These are phyloP conservation scores for Kazachstania taianensis DNA, from an alignment of 805 yeast species.

Conservation along the genomic window DNA sequence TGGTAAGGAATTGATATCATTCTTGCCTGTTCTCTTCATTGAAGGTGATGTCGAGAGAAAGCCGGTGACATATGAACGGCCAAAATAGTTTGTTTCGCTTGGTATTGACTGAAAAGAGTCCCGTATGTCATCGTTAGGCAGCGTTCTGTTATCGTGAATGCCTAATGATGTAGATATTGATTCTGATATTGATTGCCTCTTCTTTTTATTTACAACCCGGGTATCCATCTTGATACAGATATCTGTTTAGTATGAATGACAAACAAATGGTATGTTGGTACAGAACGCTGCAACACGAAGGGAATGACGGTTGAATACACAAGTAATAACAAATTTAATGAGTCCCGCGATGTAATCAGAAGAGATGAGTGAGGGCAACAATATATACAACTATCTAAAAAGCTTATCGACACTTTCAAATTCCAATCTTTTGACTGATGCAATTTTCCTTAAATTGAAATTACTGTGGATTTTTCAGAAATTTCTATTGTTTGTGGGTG, in stretches of 20 bases:
- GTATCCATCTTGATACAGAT: too few relatives aligned
- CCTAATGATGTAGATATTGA: conserved; percentile 27
- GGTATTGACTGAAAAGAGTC: neutral
- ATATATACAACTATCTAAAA: too few relatives aligned
- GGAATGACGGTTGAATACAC: neutral
- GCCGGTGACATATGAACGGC: conserved; percentile 25
- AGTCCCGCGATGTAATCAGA: neutral
- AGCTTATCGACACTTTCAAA: too few relatives aligned
- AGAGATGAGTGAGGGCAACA: too few relatives aligned
- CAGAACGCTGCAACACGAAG: neutral
- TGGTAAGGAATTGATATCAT: conserved; percentile 9
- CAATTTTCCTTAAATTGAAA: too few relatives aligned
- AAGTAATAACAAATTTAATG: neutral
- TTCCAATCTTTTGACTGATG: too few relatives aligned
- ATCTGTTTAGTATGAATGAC: neutral
- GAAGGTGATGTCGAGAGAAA: conserved; percentile 17
- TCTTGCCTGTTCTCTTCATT: neutral
- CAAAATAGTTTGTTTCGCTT: conserved; percentile 13
- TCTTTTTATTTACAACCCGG: conserved; percentile 1
- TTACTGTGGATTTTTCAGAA: too few relatives aligned
- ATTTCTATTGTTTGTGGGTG: too few relatives aligned
- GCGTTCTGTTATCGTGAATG: conserved; percentile 10
- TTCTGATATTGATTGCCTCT: conserved; percentile 16
- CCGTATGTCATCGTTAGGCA: neutral
- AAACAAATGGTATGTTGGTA: neutral